phyloP scores from a whole-genome alignment of 331 rosid genomes.

The Quercus phellos region DNA sequence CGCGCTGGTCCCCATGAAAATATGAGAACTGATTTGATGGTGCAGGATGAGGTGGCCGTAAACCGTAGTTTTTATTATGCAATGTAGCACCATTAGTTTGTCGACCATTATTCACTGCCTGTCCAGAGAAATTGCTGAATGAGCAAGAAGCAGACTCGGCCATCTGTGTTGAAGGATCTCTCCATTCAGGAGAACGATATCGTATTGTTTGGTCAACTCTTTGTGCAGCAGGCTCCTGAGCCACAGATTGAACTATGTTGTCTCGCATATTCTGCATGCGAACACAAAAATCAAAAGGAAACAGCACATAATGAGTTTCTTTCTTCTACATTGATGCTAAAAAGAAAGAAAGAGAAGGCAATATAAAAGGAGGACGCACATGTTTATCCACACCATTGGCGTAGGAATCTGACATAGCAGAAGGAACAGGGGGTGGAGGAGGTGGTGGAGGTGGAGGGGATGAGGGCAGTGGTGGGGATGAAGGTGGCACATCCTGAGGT shows the following conservation, averaged over 20 bases:
- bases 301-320: conserved; percentile 13
- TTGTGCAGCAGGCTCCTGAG: conserved; percentile 50
- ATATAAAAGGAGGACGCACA: conserved; percentile 31
- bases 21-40: conserved; percentile 73
- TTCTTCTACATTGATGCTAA: not conserved
- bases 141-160: conserved; percentile 50
- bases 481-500: conserved; percentile 49
- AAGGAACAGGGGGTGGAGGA: conserved; percentile 36
- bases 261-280: conserved; percentile 49
- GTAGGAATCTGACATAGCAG: conserved; percentile 44
- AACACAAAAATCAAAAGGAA: conserved; percentile 20
- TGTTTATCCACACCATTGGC: conserved; percentile 35
- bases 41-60: conserved; percentile 67
- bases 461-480: conserved; percentile 66
- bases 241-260: conserved; percentile 32
- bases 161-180: conserved; percentile 58
- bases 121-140: conserved; percentile 38
- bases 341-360: not conserved
- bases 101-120: conserved; percentile 40
- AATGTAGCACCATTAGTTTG: conserved; percentile 40
- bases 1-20: conserved; percentile 58
- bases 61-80: conserved; percentile 52
- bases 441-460: conserved; percentile 64
- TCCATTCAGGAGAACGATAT: conserved; percentile 43
- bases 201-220: conserved; percentile 44